Evolutionary conservation across 2,329 filamentous ascomycete genomes (phyloP).

Genomic region (Trichoderma atroviride): DNA sequence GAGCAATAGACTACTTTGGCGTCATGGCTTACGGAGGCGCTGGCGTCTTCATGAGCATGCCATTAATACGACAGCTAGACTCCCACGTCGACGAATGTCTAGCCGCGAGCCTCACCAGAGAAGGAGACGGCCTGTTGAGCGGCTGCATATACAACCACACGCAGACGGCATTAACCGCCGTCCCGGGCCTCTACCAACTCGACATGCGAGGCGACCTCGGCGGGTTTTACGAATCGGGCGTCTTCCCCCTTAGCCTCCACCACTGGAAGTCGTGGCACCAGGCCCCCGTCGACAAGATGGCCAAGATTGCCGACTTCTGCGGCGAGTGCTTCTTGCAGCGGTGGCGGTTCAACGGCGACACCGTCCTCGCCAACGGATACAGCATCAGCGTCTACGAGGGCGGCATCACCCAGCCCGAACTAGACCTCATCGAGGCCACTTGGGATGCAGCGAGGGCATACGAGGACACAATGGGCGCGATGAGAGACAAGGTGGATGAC

Average conservation of each 20-base stretch:
- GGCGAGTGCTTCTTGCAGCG: constrained; percentile 62
- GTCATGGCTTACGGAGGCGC: constrained; percentile 64
- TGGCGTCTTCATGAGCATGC: constrained; percentile 59
- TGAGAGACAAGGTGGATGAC: constrained; percentile 43
- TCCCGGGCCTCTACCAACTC: constrained; percentile 60
- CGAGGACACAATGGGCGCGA: constrained; percentile 57
- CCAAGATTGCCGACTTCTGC: constrained; percentile 44
- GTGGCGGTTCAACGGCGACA: constrained; percentile 52
- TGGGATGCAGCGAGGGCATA: constrained; percentile 54
- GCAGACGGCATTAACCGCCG: constrained; percentile 54
- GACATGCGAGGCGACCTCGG: constrained; percentile 58
- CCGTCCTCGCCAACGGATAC: constrained; percentile 61
- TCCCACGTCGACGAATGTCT: constrained; percentile 54
- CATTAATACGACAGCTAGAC: constrained; percentile 53
- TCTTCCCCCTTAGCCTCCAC: constrained; percentile 59
- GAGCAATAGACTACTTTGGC: constrained; percentile 55
- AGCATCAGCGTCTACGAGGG: constrained; percentile 55
- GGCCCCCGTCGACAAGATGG: constrained; percentile 39
- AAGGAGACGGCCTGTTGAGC: constrained; percentile 59
- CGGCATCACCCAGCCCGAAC: constrained; percentile 45
- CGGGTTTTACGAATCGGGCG: constrained; percentile 63
- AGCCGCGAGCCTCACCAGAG: constrained; percentile 42
- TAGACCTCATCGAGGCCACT: constrained; percentile 56
- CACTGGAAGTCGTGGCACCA: constrained; percentile 67
- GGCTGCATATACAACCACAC: constrained; percentile 61